Evolutionary conservation across 2,329 filamentous ascomycete species (phyloP), one percentile per base, ranked within the genome.

Genomic region (Penicillium sp.): DNA sequence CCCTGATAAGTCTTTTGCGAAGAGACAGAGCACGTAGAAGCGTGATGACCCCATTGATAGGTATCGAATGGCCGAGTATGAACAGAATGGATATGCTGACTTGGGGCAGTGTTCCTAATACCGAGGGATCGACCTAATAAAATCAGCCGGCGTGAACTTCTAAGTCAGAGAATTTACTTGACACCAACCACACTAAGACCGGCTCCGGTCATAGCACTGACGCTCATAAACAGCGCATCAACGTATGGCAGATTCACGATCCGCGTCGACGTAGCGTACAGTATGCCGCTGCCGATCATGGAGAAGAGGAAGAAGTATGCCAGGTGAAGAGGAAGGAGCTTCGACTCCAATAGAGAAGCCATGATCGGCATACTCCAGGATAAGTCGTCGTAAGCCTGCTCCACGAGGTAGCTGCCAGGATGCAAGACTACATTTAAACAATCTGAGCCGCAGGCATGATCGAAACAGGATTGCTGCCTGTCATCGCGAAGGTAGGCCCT

Each of bases 101-200:
- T 63, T 88, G 85, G 64, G 88, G 85, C 59, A 82, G 82, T 0
- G 78, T 81, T 33, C 81, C 86, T 59, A 88, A 61, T 24, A 73
- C 69, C 43, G 78, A 83, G 24, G 86, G 69, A 41, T 67, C 62
- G 11, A 70, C 45, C 65, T 67, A 18, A n/a, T 38, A 13, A 11
- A 1, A 28, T 37, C 12, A 48, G 26, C 26, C 6, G 28, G 48
- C 9, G 8, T 32, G 29, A 7, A 34, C n/a, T 32, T 13, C 4
- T 18, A 18, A 9, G 9, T 12, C 8, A 3, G 12, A 34, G 26
- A 35, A 47, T 25, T n/a, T 11, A 2, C n/a, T 32, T 26, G 12
- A 26, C 27, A 49, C 56, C 8, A 64, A 66, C 76, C 1, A 83
- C 84, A 57, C 85, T 86, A 46, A 88, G 70, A 0, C 84, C 85